Conservation (phyloP, 2,329 filamentous ascomycete genomes). For the Rhynchosporium secalis region DNA sequence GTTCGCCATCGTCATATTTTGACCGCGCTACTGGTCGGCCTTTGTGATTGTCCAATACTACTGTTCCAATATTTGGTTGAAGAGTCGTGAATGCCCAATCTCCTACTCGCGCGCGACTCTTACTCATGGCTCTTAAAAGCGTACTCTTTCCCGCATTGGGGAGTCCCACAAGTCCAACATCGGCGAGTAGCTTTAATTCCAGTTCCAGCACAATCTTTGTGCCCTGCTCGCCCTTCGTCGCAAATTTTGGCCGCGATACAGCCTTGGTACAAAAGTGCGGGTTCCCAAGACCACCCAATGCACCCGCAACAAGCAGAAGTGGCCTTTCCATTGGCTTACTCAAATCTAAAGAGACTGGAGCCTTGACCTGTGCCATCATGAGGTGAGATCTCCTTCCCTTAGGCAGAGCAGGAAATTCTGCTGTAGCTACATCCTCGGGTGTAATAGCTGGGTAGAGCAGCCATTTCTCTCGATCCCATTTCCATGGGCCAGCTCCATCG, state of each 20-base stretch:
- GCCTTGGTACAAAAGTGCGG: slow-evolving; percentile 83
- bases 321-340: slow-evolving; percentile 77
- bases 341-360: slow-evolving; percentile 72
- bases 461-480: slow-evolving; percentile 68
- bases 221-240: slow-evolving; percentile 80
- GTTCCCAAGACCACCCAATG: slow-evolving; percentile 87
- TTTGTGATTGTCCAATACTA: slow-evolving; percentile 84
- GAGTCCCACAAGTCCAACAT: slow-evolving; percentile 90
- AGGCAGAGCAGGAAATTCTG: slow-evolving; percentile 58
- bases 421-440: slow-evolving; percentile 65
- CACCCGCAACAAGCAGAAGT: slow-evolving; percentile 82
- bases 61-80: slow-evolving; percentile 92
- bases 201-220: slow-evolving; percentile 79
- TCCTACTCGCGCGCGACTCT: slow-evolving; percentile 84
- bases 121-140: slow-evolving; percentile 80
- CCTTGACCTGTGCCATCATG: slow-evolving; percentile 60
- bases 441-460: slow-evolving; percentile 80
- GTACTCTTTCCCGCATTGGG: slow-evolving; percentile 98
- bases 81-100: slow-evolving; percentile 97
- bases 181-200: slow-evolving; percentile 91
- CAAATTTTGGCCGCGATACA: slow-evolving; percentile 78
- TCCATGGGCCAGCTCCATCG: slow-evolving; percentile 39
- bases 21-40: slow-evolving; percentile 61
- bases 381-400: slow-evolving; percentile 57
- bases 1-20: slow-evolving; percentile 49